Conservation (phyloP, 1,284 basidiomycete genomes). For the Tilletia indica region DNA sequence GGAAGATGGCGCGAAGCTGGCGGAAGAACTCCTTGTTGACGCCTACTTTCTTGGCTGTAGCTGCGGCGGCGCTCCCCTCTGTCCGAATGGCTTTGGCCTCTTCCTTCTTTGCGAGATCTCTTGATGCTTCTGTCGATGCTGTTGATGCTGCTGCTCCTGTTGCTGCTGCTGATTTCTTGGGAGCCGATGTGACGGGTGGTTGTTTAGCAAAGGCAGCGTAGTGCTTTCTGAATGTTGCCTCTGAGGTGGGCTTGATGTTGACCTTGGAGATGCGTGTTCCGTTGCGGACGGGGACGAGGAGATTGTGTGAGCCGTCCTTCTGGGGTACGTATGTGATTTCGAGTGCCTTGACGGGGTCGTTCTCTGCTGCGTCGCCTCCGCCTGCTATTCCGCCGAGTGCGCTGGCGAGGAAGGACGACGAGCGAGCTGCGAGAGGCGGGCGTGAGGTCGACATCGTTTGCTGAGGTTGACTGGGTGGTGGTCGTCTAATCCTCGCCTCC, state of each 20-base stretch:
- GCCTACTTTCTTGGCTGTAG: slow-evolving; percentile 52
- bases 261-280: slow-evolving; percentile 49
- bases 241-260: slow-evolving; percentile 51
- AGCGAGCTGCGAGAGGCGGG: not conserved
- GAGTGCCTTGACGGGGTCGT: slow-evolving; percentile 35
- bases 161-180: slow-evolving; percentile 21
- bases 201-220: slow-evolving; percentile 43
- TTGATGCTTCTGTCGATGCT: slow-evolving; percentile 19
- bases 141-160: not conserved
- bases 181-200: slow-evolving; percentile 32
- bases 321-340: slow-evolving; percentile 48
- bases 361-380: slow-evolving; percentile 7
- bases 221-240: slow-evolving; percentile 52
- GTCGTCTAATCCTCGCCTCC: no score
- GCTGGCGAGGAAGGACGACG: slow-evolving; percentile 1
- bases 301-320: slow-evolving; percentile 38
- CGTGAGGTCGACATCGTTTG: no score
- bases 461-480: no score
- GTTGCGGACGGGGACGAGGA: slow-evolving; percentile 49
- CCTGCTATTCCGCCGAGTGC: slow-evolving; percentile 3
- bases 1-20: slow-evolving; percentile 58
- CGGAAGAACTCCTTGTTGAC: slow-evolving; percentile 76
- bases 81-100: slow-evolving; percentile 44
- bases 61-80: slow-evolving; percentile 46
- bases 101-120: slow-evolving; percentile 24